Percentiles rank a stretch among this genome's conserved stretches.
These are phyloP conservation scores for Steccherinum ochraceum DNA, from an alignment of 768 basidiomycete species.

Conservation along the genomic window DNA sequence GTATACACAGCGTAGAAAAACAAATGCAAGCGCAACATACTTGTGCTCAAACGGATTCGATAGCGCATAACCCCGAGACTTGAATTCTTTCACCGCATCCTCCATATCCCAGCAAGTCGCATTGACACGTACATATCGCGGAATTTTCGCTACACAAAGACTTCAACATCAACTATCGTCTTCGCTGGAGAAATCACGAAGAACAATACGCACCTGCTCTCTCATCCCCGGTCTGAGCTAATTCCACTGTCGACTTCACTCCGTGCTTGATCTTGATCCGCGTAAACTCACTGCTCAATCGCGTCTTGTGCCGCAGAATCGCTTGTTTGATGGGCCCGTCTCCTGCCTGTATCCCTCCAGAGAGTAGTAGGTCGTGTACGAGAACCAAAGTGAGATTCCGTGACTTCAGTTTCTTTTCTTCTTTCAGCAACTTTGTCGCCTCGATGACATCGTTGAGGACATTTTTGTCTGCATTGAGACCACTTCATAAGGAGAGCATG, in stretches of 20 bases:
- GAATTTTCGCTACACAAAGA: slow-evolving; percentile 49
- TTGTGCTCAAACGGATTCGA: slow-evolving; percentile 20
- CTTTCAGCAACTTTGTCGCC: slow-evolving; percentile 57
- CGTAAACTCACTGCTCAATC: slow-evolving; percentile 81
- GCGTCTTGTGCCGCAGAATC: slow-evolving; percentile 81
- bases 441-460: slow-evolving; percentile 67
- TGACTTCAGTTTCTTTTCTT: slow-evolving; percentile 72
- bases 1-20: neutral
- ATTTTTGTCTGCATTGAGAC: slow-evolving; percentile 55
- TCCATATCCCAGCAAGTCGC: slow-evolving; percentile 59
- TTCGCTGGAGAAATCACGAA: slow-evolving; percentile 1
- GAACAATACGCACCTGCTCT: slow-evolving; percentile 54
- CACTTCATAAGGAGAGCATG: neutral
- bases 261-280: slow-evolving; percentile 76
- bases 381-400: slow-evolving; percentile 76
- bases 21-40: neutral
- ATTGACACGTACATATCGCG: slow-evolving; percentile 84
- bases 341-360: slow-evolving; percentile 82
- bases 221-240: slow-evolving; percentile 55
- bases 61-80: slow-evolving; percentile 47
- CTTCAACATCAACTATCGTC: neutral
- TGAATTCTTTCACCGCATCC: slow-evolving; percentile 55
- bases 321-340: slow-evolving; percentile 90
- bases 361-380: slow-evolving; percentile 84
- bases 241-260: slow-evolving; percentile 53